A percentile compares a stretch with the other conserved stretches of the same genome.
These are phyloP conservation scores for Colletotrichum plurivorum DNA, from an alignment of 2,329 filamentous ascomycete species.

Conservation along the genomic window DNA sequence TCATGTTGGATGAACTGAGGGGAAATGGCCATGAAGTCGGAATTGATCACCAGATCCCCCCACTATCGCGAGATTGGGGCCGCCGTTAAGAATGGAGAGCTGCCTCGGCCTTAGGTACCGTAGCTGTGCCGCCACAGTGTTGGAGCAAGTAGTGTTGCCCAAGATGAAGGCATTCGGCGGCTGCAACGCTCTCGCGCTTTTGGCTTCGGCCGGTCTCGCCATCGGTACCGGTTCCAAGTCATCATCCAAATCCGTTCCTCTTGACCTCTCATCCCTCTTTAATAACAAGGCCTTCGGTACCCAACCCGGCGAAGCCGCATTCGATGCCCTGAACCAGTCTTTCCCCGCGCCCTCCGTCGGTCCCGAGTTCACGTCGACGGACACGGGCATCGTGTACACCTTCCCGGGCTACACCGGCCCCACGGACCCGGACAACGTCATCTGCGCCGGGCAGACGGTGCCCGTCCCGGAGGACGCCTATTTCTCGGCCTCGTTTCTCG, in stretches of 20 bases:
- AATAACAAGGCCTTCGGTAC: constrained; percentile 65
- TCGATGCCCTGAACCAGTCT: constrained; percentile 58
- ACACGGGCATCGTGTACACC: constrained; percentile 57
- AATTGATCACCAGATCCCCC: constrained; percentile 20
- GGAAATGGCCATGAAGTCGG: not conserved
- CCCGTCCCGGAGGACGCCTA: constrained; percentile 49
- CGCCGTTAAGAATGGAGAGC: constrained; percentile 18
- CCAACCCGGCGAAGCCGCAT: constrained; percentile 60
- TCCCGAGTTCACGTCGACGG: constrained; percentile 54
- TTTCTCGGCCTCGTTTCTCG: constrained; percentile 59
- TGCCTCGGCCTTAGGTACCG: not conserved
- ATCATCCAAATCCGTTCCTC: not conserved
- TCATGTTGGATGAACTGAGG: constrained; percentile 20
- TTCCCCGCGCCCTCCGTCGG: constrained; percentile 53
- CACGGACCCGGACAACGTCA: constrained; percentile 58
- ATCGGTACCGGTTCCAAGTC: constrained; percentile 5
- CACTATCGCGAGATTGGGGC: not conserved
- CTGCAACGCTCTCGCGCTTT: not conserved
- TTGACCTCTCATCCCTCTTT: constrained; percentile 44
- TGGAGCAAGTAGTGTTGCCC: not conserved
- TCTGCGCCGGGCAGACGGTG: constrained; percentile 58
- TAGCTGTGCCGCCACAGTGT: not conserved
- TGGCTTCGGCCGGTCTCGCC: constrained; percentile 15
- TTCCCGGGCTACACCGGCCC: constrained; percentile 56
- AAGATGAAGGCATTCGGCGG: constrained; percentile 23